Base-by-base conservation (phyloP, 2,329 filamentous ascomycete genomes). In the Calonectria multiphialidica region DNA sequence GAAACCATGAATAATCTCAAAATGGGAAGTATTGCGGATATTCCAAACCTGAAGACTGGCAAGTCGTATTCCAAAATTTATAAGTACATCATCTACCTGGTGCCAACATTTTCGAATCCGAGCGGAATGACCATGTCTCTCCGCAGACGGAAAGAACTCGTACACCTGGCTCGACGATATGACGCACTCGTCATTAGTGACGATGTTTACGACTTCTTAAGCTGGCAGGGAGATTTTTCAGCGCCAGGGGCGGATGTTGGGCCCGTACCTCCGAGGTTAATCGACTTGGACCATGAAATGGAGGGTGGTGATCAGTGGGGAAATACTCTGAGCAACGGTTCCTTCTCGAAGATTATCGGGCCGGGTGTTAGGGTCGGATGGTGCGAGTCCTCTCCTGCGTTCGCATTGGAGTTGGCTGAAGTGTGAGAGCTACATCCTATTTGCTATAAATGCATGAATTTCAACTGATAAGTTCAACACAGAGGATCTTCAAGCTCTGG, bases 151-250 rank as follows among this genome's bases (percentile, higher is more conserved):
- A 82, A 89, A 66, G 83, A 87, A 33, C 83, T 94, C 1, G 87
- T 94, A 12, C 82, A 83, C 13, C 78, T 94, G 16, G 93, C 93
- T 1, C 84, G 92, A 50, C 85, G 91, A 61, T 91, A 88, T 75
- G 92, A 94, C 79, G 91, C 91, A 2, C 83, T 94, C n/a, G 81
- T 94, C 55, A 86, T 94, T 8, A 88, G 89, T 2, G 93, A 95
- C 80, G 93, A 95, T 81, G 92, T 95, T 0, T 95, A 95, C 77
- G 93, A 95, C 80, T 89, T 92, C 74, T 83, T 95, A 9, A 87
- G 90, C 77, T 94, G 92, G 92, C 78, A 78, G 2, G 74, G 73
- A 63, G 1, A 92, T 44, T 90, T 77, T 81, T 70, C 80, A 81
- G 64, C 83, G 89, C 82, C 87, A 87, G 40, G 25, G 6, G 9